Evolutionary conservation across 352 stramenopile genomes (phyloP).

Genomic region (Pythium volutum): DNA sequence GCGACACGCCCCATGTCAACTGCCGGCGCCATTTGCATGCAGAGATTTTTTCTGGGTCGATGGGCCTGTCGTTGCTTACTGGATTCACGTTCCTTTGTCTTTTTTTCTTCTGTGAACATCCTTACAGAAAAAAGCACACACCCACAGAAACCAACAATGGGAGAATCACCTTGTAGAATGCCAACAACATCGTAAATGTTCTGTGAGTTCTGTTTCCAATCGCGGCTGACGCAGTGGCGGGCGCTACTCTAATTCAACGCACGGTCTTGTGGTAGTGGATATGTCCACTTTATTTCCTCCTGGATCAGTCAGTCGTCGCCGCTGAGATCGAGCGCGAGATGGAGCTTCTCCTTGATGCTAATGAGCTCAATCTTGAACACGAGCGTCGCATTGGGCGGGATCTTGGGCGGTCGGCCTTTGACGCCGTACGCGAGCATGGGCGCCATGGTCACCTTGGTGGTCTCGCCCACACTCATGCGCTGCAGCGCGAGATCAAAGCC

Average conservation of each 20-base stretch:
- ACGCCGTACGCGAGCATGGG: constrained; percentile 70
- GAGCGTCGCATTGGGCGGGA: constrained; percentile 65
- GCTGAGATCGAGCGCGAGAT: constrained; percentile 24
- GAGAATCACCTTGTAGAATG: too few relatives aligned
- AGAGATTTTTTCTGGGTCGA: too few relatives aligned
- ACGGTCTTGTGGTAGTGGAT: not conserved
- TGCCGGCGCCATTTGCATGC: too few relatives aligned
- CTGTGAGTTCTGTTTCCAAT: too few relatives aligned
- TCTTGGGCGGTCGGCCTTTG: constrained; percentile 61
- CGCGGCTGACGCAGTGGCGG: too few relatives aligned
- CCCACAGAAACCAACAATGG: not conserved
- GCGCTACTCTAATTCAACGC: not conserved
- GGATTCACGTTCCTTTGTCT: too few relatives aligned
- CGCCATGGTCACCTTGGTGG: constrained; percentile 52
- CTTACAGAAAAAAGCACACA: too few relatives aligned
- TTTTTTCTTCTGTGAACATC: too few relatives aligned
- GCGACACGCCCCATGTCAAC: too few relatives aligned
- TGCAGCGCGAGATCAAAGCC: constrained; percentile 69
- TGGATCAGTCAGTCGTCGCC: constrained; percentile 10
- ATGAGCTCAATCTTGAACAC: constrained; percentile 83
- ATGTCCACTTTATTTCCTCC: too few relatives aligned
- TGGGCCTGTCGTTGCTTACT: too few relatives aligned
- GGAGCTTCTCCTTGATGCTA: constrained; percentile 72
- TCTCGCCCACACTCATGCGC: constrained; percentile 78
- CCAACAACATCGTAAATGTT: too few relatives aligned